Conservation (phyloP, 148 eudicot species). For the Nepenthes gracilis region DNA sequence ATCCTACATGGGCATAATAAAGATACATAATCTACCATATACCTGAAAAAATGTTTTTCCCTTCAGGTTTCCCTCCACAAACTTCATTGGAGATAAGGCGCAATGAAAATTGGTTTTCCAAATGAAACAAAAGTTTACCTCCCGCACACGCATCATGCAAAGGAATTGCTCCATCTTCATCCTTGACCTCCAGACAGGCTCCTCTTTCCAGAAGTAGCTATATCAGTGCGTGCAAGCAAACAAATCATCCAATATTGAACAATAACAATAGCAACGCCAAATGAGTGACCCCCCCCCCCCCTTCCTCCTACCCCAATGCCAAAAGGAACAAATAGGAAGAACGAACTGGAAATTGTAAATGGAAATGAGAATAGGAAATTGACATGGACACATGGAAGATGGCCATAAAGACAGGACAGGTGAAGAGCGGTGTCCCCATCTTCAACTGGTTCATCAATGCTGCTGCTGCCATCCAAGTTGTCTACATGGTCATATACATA, state of each 20-base stretch:
- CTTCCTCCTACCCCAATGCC: too few relatives aligned
- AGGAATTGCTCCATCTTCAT: conserved; percentile 92
- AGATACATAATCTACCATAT: too few relatives aligned
- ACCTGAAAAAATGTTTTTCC: neutral
- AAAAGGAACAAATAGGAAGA: neutral
- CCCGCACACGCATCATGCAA: conserved; percentile 98
- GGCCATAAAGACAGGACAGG: conserved; percentile 79
- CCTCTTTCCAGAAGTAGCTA: conserved; percentile 84
- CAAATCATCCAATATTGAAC: neutral
- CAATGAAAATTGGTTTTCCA: neutral
- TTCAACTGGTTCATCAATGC: conserved; percentile 70
- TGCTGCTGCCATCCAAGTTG: conserved; percentile 54
- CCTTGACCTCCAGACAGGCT: conserved; percentile 70
- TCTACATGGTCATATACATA: conserved; percentile 25
- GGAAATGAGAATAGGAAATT: neutral
- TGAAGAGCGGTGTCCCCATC: conserved; percentile 96
- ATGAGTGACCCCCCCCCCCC: neutral
- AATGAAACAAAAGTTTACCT: conserved; percentile 25
- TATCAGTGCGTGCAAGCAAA: neutral
- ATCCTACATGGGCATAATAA: too few relatives aligned
- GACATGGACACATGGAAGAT: conserved; percentile 82
- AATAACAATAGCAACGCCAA: neutral
- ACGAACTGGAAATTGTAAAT: neutral
- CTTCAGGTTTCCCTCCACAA: neutral
- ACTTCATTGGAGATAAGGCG: too few relatives aligned